Conservation (phyloP, 73 alveolate genomes). For the Paramecium pentaurelia region DNA sequence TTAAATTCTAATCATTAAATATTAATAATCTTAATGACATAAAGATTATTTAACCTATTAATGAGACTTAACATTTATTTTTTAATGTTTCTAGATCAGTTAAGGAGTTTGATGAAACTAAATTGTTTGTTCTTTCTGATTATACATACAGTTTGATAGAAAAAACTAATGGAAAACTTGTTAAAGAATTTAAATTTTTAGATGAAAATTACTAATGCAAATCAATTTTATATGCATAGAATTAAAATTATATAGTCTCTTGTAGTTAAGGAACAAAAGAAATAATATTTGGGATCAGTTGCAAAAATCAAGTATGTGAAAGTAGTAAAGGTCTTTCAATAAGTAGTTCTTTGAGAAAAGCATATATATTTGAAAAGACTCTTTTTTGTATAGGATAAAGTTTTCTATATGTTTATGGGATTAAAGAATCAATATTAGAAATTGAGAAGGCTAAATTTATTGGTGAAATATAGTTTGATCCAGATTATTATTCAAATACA, state of each 20-base stretch:
- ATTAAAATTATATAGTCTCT: not conserved
- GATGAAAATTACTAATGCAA: not conserved
- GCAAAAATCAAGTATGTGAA: not conserved
- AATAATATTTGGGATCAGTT: not conserved
- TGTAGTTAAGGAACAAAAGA: not conserved
- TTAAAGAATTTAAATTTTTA: not conserved
- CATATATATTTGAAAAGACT: not conserved
- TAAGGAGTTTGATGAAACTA: not conserved
- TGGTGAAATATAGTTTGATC: not conserved
- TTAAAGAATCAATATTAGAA: not conserved
- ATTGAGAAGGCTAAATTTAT: not conserved
- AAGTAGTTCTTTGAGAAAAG: not conserved
- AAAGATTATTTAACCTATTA: not conserved
- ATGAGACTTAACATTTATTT: not conserved
- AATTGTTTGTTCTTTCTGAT: not conserved
- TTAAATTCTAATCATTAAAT: not conserved
- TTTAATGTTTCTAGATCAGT: not conserved
- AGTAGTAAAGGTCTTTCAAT: not conserved
- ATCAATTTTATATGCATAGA: not conserved
- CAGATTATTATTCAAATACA: not conserved
- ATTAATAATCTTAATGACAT: not conserved
- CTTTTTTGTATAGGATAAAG: not conserved
- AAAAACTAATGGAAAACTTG: not conserved
- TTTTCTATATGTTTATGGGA: not conserved
- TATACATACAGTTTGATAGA: not conserved